Conservation (phyloP, 106 monocot genomes). For the Dendrobium huoshanense region DNA sequence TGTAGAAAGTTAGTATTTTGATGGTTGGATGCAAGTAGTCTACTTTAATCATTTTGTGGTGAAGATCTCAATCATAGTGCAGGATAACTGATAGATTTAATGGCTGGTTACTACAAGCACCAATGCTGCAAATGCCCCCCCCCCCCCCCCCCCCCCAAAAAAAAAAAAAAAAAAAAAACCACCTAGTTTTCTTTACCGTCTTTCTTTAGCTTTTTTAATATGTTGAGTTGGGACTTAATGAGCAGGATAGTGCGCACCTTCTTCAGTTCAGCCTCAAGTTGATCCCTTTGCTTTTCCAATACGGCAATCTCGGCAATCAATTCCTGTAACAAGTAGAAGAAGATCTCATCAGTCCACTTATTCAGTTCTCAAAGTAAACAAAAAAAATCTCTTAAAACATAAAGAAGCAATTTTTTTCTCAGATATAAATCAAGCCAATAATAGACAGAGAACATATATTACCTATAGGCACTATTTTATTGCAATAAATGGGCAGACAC, state of each 20-base stretch:
- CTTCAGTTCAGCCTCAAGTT: slow-evolving; percentile 86
- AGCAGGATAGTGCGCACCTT: slow-evolving; percentile 37
- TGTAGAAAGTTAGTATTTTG: neutral
- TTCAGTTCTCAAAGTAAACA: neutral
- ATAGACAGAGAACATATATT: neutral
- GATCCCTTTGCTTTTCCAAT: slow-evolving; percentile 71
- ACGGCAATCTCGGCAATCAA: slow-evolving; percentile 61
- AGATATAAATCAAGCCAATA: neutral
- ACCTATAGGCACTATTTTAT: neutral
- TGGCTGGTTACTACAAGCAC: neutral
- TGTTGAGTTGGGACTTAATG: neutral
- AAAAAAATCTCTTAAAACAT: neutral
- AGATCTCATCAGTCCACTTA: neutral
- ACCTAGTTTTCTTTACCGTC: neutral
- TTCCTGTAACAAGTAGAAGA: slow-evolving; percentile 40
- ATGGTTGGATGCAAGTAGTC: neutral
- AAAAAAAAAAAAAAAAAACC: neutral
- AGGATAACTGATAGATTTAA: neutral
- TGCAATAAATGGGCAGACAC: neutral
- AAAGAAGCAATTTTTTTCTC: neutral
- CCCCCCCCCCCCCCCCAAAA: neutral
- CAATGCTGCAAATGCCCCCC: neutral
- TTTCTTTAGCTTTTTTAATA: neutral
- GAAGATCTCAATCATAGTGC: neutral
- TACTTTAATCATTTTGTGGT: neutral